Base-by-base conservation (phyloP, 2,329 filamentous ascomycete species). In the Cytospora chrysosperma region DNA sequence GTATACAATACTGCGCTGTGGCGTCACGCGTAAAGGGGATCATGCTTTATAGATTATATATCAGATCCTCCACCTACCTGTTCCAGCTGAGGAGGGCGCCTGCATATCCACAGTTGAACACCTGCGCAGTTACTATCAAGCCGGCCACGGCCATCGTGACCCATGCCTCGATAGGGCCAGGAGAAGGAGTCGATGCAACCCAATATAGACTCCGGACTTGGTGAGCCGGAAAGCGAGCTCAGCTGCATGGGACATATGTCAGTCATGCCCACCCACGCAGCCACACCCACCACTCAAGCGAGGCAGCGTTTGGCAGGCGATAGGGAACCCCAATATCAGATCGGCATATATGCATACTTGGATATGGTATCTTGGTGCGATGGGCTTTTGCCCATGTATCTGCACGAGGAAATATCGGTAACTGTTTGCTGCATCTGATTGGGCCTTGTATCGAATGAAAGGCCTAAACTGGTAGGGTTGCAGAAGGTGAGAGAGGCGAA, bases 61-160 rank as follows among this genome's bases (percentile, higher is more conserved):
- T 43, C 21, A 28, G 27, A 49, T 19, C 37, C 24, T 21, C 12
- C 13, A 27, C 57, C 37, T 50, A n/a, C 51, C 28, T 40, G 17
- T 34, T 8, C 15, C 59, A 61, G 59, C 51, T 61, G 59, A 61
- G 59, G 37, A 27, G 13, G 32, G 27, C 40, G 37, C 51, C 51
- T 61, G 59, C 37, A 55, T 34, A 28, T 37, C 43, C 27, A 17
- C 40, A 50, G n/a, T 10, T 6, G 37, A 27, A 43, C 63, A 58
- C 55, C 52, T 37, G 62, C 59, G 4, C 50, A 53, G n/a, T n/a
- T n/a, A 40, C 47, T 8, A 52, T 56, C 58, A 32, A 37, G 52
- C 26, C 28, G 30, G 24, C 30, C 19, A 19, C 7, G 21, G 21
- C 52, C 62, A 63, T 61, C 52, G 62, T 56, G 56, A 63, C 62